phyloP scores from a whole-genome alignment of 768 basidiomycete genomes.

The Kwoniella sp. region DNA sequence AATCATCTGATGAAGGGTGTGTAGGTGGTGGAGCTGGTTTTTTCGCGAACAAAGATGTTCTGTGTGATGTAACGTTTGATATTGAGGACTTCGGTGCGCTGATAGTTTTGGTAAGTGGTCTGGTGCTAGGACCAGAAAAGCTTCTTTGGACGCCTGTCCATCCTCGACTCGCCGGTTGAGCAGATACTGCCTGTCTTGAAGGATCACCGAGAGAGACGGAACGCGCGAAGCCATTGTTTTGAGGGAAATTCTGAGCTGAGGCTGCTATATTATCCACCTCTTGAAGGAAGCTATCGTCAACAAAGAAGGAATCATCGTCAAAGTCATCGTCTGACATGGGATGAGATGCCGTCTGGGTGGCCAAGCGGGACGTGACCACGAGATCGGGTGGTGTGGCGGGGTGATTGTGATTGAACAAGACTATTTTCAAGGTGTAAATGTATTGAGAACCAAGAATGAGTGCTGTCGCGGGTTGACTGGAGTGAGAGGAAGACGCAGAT shows the following conservation, averaged over 20 bases:
- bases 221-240: constrained; percentile 4
- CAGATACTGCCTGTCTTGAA: background rate
- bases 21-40: background rate
- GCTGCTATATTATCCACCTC: constrained; percentile 47
- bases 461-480: background rate
- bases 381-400: background rate
- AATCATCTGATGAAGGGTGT: constrained; percentile 23
- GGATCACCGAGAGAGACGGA: constrained; percentile 13
- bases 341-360: constrained; percentile 5
- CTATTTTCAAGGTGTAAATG: too few species aligned
- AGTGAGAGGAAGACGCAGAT: background rate
- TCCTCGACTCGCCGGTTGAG: constrained; percentile 6
- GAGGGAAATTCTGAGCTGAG: constrained; percentile 10
- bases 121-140: constrained; percentile 13
- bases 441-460: background rate
- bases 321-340: constrained; percentile 54
- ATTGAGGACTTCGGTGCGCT: background rate
- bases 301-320: constrained; percentile 42
- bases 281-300: constrained; percentile 45
- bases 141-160: constrained; percentile 32
- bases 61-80: background rate
- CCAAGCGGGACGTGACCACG: constrained; percentile 11
- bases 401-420: background rate
- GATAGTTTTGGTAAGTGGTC: constrained; percentile 1
- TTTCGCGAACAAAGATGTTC: background rate